Conservation (phyloP, 805 yeast genomes). For the Komagataella phaffii region DNA sequence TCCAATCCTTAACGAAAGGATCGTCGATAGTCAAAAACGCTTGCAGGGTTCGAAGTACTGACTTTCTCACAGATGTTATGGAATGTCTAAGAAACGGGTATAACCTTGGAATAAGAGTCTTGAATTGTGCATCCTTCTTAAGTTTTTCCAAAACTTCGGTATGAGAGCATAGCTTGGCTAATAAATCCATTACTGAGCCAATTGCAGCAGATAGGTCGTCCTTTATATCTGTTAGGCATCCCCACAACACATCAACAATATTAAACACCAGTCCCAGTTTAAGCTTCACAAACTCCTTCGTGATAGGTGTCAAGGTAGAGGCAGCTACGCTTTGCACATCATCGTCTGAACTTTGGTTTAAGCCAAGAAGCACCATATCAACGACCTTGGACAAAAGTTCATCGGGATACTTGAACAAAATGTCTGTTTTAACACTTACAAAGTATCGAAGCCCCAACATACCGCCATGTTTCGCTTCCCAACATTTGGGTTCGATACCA, state of each 20-base stretch:
- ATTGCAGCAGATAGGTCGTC: conserved; percentile 93
- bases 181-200: conserved; percentile 89
- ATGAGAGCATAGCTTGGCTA: conserved; percentile 79
- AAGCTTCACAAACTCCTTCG: conserved; percentile 68
- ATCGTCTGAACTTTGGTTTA: conserved; percentile 57
- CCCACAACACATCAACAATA: conserved; percentile 72
- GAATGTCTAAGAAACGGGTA: conserved; percentile 93
- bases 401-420: conserved; percentile 42
- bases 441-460: conserved; percentile 86
- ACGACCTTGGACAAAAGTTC: conserved; percentile 59
- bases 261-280: conserved; percentile 35
- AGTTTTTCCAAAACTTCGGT: conserved; percentile 62
- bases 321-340: conserved; percentile 98
- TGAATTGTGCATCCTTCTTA: conserved; percentile 59
- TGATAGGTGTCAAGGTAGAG: conserved; percentile 81
- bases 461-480: conserved; percentile 99
- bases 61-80: conserved; percentile 77
- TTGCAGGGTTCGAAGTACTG: conserved; percentile 67
- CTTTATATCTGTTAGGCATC: conserved; percentile 65
- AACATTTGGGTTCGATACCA: conserved; percentile 27
- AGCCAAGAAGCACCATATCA: conserved; percentile 76
- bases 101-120: conserved; percentile 71
- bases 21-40: conserved; percentile 56
- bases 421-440: conserved; percentile 77
- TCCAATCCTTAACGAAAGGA: conserved; percentile 45